Conservation (phyloP, 2,329 filamentous ascomycete species). For the Hypoxylon sp. region DNA sequence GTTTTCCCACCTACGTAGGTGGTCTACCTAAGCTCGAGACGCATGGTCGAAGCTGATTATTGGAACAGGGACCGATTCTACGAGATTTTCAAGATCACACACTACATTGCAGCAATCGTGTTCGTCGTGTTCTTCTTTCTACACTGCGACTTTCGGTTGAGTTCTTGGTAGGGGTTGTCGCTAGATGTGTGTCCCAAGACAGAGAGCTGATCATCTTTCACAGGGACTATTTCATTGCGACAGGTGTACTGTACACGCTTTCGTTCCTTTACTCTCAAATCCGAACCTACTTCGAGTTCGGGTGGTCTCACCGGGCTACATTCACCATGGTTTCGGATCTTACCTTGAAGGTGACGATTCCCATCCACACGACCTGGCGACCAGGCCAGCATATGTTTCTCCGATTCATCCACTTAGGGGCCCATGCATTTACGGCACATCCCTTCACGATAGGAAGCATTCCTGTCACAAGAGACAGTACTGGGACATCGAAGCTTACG, state of each 20-base stretch:
- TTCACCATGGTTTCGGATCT: constrained; percentile 52
- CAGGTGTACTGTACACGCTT: constrained; percentile 59
- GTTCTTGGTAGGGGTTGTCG: constrained; percentile 61
- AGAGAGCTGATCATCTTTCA: constrained; percentile 1
- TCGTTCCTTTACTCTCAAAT: constrained; percentile 56
- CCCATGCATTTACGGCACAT: constrained; percentile 57
- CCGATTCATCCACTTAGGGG: constrained; percentile 57
- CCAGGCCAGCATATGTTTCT: constrained; percentile 65
- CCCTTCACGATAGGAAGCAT: constrained; percentile 65
- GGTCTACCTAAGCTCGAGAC: too few species aligned
- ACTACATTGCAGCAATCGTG: constrained; percentile 60
- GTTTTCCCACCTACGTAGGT: constrained; percentile 12
- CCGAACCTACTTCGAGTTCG: constrained; percentile 59
- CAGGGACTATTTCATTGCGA: constrained; percentile 69
- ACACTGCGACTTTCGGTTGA: constrained; percentile 64
- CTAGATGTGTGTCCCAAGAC: too few species aligned
- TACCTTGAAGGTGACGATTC: constrained; percentile 54
- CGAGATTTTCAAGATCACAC: constrained; percentile 68
- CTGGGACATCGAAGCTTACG: constrained; percentile 51
- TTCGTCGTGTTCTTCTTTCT: constrained; percentile 69
- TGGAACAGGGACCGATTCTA: constrained; percentile 57
- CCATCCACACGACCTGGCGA: constrained; percentile 55
- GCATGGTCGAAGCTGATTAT: background rate
- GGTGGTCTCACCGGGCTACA: constrained; percentile 54
- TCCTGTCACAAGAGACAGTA: constrained; percentile 41